Evolutionary conservation across 2,329 filamentous ascomycete genomes (phyloP).

Genomic region (Pestalotiopsis sp.): DNA sequence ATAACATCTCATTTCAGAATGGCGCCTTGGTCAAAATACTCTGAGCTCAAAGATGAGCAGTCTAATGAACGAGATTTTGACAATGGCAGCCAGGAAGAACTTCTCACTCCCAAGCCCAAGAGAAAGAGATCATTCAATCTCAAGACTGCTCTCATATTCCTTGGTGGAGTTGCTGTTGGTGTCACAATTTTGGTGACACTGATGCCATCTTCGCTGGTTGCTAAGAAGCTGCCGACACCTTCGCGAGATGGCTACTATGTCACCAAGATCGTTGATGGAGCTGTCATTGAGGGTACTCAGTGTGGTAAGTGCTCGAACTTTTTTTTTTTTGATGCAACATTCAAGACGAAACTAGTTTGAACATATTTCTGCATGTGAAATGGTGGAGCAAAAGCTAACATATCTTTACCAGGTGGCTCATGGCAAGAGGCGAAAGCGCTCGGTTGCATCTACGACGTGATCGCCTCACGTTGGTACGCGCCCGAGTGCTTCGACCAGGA

Average conservation of each 20-base stretch:
- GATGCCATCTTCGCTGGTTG: background rate
- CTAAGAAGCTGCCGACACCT: background rate
- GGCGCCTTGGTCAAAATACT: background rate
- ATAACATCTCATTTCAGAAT: background rate
- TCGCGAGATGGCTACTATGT: background rate
- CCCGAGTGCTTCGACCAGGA: background rate
- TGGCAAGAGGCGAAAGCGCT: background rate
- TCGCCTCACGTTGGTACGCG: background rate
- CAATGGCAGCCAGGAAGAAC: background rate
- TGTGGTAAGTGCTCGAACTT: background rate
- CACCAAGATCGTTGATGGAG: background rate
- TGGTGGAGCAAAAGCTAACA: background rate
- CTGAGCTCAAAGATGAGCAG: background rate
- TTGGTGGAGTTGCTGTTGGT: background rate
- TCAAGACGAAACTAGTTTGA: too few relatives aligned
- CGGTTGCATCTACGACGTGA: background rate
- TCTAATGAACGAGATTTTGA: background rate
- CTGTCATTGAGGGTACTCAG: background rate
- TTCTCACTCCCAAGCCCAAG: background rate
- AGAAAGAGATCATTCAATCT: background rate
- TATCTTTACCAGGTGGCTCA: background rate
- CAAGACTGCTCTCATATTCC: background rate
- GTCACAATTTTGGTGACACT: background rate
- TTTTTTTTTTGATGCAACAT: too few relatives aligned
- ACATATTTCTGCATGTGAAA: too few relatives aligned